phyloP scores from a whole-genome alignment of 2,329 filamentous ascomycete species.

The Byssoonygena ceratinophila region DNA sequence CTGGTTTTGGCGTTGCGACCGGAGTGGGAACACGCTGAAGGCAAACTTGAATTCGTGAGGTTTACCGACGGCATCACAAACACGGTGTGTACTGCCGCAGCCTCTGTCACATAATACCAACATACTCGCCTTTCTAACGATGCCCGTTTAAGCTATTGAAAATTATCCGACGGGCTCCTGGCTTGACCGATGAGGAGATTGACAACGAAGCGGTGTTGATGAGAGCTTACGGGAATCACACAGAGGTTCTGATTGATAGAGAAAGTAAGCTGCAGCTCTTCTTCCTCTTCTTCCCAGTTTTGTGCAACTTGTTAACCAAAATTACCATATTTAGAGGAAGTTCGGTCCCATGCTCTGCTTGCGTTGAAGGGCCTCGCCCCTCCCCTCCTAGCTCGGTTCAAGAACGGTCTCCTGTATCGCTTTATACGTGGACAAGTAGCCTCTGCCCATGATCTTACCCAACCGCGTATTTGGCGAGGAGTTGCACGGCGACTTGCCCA shows the following conservation, averaged over 20 bases:
- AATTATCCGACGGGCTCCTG: constrained; percentile 45
- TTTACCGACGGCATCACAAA: constrained; percentile 99
- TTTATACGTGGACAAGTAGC: constrained; percentile 76
- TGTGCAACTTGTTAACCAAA: not conserved
- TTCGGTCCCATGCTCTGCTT: constrained; percentile 67
- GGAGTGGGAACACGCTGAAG: constrained; percentile 65
- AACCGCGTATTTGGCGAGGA: constrained; percentile 64
- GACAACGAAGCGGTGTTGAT: constrained; percentile 80
- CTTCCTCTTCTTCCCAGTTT: not conserved
- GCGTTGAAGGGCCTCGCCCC: constrained; percentile 76
- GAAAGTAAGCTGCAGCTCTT: constrained; percentile 51
- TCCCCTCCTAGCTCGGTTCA: constrained; percentile 76
- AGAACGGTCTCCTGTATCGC: constrained; percentile 91
- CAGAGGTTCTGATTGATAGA: constrained; percentile 89
- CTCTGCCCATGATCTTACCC: constrained; percentile 66
- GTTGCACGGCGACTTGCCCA: constrained; percentile 76
- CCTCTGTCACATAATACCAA: too few species aligned
- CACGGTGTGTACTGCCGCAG: constrained; percentile 47
- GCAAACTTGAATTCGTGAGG: constrained; percentile 69
- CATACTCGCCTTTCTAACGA: not conserved
- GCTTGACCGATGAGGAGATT: constrained; percentile 62
- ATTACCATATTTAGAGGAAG: constrained; percentile 41
- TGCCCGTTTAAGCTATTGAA: constrained; percentile 36
- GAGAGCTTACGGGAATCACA: constrained; percentile 87
- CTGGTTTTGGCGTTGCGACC: constrained; percentile 72